Evolutionary conservation across 805 yeast genomes (phyloP).

Genomic region (Nakazawaea ernobii): DNA sequence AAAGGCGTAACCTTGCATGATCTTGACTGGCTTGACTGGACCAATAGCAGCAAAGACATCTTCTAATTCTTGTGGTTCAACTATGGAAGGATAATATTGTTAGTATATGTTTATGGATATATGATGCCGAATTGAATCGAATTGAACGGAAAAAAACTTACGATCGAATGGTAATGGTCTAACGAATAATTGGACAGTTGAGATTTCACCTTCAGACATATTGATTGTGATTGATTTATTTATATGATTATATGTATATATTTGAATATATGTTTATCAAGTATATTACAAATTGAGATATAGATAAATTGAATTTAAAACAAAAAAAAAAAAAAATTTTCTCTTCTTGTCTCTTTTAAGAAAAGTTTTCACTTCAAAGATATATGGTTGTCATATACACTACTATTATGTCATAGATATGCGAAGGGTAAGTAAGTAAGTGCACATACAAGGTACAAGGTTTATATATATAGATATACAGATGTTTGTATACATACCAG

Average conservation of each 20-base stretch:
- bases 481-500: too few species aligned
- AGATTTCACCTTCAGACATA: conserved; percentile 21
- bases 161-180: conserved; percentile 32
- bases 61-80: conserved; percentile 46
- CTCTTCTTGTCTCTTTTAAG: not conserved
- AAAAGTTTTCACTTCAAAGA: too few species aligned
- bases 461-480: too few species aligned
- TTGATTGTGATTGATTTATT: not conserved
- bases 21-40: conserved; percentile 58
- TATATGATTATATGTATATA: not conserved
- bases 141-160: too few species aligned
- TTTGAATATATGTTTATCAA: conserved; percentile 4
- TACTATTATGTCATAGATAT: too few species aligned
- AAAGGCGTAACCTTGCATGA: conserved; percentile 83
- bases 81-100: not conserved
- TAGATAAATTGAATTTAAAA: too few species aligned
- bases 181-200: conserved; percentile 31
- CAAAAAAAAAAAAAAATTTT: not conserved
- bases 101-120: not conserved
- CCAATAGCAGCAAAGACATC: conserved; percentile 66
- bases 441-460: too few species aligned
- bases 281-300: conserved; percentile 1
- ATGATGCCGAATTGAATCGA: too few species aligned
- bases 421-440: too few species aligned
- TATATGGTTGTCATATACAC: too few species aligned